Conservation (phyloP, 75 land plant genomes). For the Selaginella tamariscina region DNA sequence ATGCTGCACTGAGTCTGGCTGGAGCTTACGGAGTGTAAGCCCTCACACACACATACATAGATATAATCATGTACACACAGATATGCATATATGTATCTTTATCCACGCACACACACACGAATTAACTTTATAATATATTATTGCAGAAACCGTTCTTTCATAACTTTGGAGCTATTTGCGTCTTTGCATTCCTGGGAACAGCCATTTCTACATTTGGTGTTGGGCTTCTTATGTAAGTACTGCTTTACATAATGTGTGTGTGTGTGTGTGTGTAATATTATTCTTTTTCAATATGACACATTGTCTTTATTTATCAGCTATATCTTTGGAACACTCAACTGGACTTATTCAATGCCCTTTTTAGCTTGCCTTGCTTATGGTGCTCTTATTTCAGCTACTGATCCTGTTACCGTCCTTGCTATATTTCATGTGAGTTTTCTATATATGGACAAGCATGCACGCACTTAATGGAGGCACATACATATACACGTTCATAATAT, state of each 20-base stretch:
- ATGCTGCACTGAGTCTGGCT: constrained; percentile 26
- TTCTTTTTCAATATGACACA: no score
- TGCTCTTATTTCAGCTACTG: constrained; percentile 31
- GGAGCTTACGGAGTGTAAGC: constrained; percentile 26
- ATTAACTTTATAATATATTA: not conserved
- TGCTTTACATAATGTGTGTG: not conserved
- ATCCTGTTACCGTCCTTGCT: constrained; percentile 31
- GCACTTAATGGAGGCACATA: no score
- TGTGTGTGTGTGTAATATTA: no score
- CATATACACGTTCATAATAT: no score
- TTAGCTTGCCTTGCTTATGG: constrained; percentile 31
- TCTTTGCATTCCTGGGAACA: constrained; percentile 29
- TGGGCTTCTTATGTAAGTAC: constrained; percentile 25
- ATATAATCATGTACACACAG: not conserved
- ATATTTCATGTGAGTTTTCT: constrained; percentile 29
- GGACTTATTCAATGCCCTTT: constrained; percentile 31
- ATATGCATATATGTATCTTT: no score
- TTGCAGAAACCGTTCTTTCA: constrained; percentile 25
- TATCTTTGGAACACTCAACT: constrained; percentile 22
- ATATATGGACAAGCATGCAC: not conserved
- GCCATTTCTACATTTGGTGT: constrained; percentile 23
- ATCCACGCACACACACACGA: not conserved
- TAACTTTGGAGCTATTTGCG: constrained; percentile 34
- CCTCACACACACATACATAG: not conserved
- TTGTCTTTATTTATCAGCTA: constrained; percentile 24